Evolutionary conservation across 805 yeast genomes (phyloP), one percentile per base, ranked within the genome.

Genomic region (Candida ponderosae): DNA sequence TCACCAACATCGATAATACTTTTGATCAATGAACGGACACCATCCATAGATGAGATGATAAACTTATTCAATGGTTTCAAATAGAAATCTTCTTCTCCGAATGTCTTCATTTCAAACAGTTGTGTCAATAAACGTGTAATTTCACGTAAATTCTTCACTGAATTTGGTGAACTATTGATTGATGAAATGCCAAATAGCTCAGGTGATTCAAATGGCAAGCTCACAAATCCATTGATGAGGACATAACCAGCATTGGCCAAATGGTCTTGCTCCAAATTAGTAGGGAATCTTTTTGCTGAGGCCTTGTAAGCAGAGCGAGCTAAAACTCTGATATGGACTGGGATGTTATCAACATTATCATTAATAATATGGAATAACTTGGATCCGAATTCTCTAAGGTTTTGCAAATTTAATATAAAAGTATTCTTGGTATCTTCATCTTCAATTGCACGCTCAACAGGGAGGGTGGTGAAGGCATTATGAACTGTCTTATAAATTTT

Each of bases 51-150:
- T 13, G 72, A 62, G 36, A 63, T 66, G 31, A 87, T 70, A 50
- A 75, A 84, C 32, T 82, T 89, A 54, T 84, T 84, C 51, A 86
- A 64, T 1, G 95, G 95, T 52, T 83, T 88, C 47, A 86, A 59
- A 54, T 76, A 86, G 34, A 79, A 74, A 45, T 82, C 78, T 21
- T 69, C 69, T 1, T 60, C 45, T 13, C 72, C 73, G 59, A 87
- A 86, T 2, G 84, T 75, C 43, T 71, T 68, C 78, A 86, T 76
- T 4, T 77, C 57, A 18, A 82, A 79, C 28, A 83, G 56, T 55
- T 85, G 95, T 24, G 71, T 62, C 36, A 86, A 49, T 10, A 82
- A 74, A 39, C 77, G 70, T 24, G 77, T 61, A 33, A 85, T 63
- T 37, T 74, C 73, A 16, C 58, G 50, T 39, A 87, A 57, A 50